Evolutionary conservation across 75 land plant species (phyloP).

Genomic region (Sequoia sempervirens): DNA sequence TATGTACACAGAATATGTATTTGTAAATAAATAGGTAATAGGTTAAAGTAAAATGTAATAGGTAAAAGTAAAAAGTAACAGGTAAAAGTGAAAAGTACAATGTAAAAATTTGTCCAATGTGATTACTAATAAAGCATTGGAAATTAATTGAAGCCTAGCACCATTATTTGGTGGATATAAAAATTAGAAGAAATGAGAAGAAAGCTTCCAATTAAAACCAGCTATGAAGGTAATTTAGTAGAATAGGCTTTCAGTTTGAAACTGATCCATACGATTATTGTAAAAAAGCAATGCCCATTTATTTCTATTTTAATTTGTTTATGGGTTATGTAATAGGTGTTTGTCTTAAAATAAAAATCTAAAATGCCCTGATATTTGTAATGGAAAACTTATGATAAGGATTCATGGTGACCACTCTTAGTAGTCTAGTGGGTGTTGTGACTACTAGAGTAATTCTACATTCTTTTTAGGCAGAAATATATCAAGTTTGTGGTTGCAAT

Average conservation of each 20-base stretch:
- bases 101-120: slow-evolving; percentile 43
- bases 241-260: neutral
- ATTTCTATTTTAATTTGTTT: neutral
- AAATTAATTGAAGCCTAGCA: slow-evolving; percentile 18
- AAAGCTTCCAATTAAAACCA: slow-evolving; percentile 59
- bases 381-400: neutral
- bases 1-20: too few species aligned
- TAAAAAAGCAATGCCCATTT: neutral
- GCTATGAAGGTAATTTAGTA: slow-evolving; percentile 56
- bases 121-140: slow-evolving; percentile 20
- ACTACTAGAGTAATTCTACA: too few species aligned
- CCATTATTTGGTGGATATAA: slow-evolving; percentile 81
- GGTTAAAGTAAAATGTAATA: too few species aligned
- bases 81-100: too few species aligned
- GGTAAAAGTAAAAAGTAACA: too few species aligned
- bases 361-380: neutral
- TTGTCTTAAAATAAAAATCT: neutral
- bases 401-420: neutral
- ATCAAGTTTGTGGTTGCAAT: too few species aligned
- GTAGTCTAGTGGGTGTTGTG: neutral
- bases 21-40: too few species aligned
- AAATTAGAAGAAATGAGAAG: slow-evolving; percentile 67
- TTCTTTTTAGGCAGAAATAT: too few species aligned
- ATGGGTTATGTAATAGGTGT: neutral
- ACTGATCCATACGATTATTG: neutral